These are phyloP conservation scores for Euptelea pleiosperma DNA, from an alignment of 164 flowering plant genomes.

Conservation along the genomic window DNA sequence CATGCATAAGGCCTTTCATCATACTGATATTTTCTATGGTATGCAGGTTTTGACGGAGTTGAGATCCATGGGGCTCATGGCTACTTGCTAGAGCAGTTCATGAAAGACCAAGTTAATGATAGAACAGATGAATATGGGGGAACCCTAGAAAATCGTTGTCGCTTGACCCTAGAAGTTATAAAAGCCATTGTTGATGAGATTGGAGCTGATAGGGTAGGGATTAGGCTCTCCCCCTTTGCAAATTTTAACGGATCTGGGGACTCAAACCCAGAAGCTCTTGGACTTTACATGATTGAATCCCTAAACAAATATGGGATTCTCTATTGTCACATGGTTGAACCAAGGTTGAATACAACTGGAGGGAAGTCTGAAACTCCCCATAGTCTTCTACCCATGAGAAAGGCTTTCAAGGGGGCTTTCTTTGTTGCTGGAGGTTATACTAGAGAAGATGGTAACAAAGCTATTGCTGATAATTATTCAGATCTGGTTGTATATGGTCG, in stretches of 20 bases:
- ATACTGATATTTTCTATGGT: not conserved
- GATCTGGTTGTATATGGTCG: constrained; percentile 38
- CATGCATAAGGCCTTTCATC: not conserved
- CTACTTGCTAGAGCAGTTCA: constrained; percentile 56
- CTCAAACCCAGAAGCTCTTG: constrained; percentile 50
- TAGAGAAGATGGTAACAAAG: constrained; percentile 41
- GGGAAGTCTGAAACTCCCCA: constrained; percentile 23
- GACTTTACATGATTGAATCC: constrained; percentile 44
- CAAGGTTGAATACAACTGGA: constrained; percentile 34
- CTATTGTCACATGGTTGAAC: constrained; percentile 54
- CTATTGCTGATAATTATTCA: constrained; percentile 27
- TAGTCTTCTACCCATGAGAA: constrained; percentile 43
- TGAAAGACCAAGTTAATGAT: constrained; percentile 60
- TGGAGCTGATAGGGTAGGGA: constrained; percentile 54
- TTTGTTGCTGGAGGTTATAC: constrained; percentile 44
- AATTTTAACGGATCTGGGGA: constrained; percentile 36
- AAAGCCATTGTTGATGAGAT: constrained; percentile 52
- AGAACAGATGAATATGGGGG: constrained; percentile 60
- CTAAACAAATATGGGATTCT: constrained; percentile 40
- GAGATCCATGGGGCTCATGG: constrained; percentile 68
- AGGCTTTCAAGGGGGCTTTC: constrained; percentile 45
- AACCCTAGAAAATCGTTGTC: constrained; percentile 47
- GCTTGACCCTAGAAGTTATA: constrained; percentile 48
- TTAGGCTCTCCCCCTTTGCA: constrained; percentile 54
- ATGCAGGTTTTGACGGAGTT: constrained; percentile 56